Percentiles rank a stretch among this genome's conserved stretches.
Conservation (phyloP, 116 monocot species). For the Zostera marina region DNA sequence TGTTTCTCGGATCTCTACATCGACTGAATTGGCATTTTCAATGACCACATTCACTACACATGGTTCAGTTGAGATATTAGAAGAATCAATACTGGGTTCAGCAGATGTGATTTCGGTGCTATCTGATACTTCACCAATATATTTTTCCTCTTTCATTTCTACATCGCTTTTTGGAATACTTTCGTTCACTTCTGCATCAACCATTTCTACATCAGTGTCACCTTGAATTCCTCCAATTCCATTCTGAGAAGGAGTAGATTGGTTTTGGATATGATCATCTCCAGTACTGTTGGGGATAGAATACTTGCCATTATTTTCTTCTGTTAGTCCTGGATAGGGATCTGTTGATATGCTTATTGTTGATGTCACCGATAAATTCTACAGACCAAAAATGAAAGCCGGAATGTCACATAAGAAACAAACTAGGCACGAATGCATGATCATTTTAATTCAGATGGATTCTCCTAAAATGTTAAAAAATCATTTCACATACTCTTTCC, state of each 20-base stretch:
- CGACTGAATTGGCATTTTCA: no score
- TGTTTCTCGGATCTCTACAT: no score
- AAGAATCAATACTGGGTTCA: no score
- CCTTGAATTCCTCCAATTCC: slow-evolving; percentile 1
- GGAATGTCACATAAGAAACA: slow-evolving; percentile 1
- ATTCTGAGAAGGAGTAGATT: slow-evolving; percentile 5
- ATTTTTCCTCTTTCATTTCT: slow-evolving; percentile 1
- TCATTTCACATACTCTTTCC: slow-evolving; percentile 48
- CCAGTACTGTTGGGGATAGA: not conserved
- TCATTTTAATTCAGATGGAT: not conserved
- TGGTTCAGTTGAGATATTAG: no score
- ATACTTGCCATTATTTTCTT: not conserved
- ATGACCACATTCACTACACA: no score
- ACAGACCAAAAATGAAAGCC: slow-evolving; percentile 17
- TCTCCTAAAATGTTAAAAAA: not conserved
- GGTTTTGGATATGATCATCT: slow-evolving; percentile 4
- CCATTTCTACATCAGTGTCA: slow-evolving; percentile 11
- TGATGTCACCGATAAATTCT: slow-evolving; percentile 16
- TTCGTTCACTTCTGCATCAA: slow-evolving; percentile 2
- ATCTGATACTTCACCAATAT: no score
- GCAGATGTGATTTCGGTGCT: no score
- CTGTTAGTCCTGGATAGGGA: slow-evolving; percentile 8
- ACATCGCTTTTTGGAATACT: slow-evolving; percentile 1
- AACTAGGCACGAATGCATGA: not conserved
- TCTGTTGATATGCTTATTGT: slow-evolving; percentile 3